Base-by-base conservation (phyloP, 805 yeast species). In the Kuraishia molischiana region DNA sequence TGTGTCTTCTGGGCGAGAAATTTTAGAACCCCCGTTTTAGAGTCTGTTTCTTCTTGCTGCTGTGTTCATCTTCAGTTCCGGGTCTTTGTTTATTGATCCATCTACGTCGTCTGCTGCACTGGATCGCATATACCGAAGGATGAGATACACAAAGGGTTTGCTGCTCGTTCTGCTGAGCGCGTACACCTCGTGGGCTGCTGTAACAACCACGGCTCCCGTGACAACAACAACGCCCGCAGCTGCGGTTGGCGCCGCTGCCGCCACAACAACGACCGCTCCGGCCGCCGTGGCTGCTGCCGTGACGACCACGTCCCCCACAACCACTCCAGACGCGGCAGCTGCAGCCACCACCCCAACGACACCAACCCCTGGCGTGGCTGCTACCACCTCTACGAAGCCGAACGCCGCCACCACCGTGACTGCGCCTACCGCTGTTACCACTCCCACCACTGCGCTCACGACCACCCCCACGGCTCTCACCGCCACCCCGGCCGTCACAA, bases 351-450 rank as follows among this genome's bases (percentile, higher is more conserved):
- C 44, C 2, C 11, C 39, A 2, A 34, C 48, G 5, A 38, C 45
- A 9, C 32, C 37, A 6, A 36, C 44, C 11, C 24, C 36, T 11
- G 32, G 24, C 11, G 26, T 31, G 3, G 36, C 41, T 5, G 34
- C 41, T 4, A 26, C 46, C 13, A 14, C 46, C 10, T n/a, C n/a
- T n/a, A n/a, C n/a, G n/a, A 32, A 43, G 11, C 26, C 47, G 10
- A 29, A 39, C 20, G 39, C 49, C 6, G 36, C 50, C 6, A 40
- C 45, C 14, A 38, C 45, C n/a, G 29, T 38, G 2, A 24, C 38
- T 3, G 21, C 39, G 4, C 41, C 44, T 19, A 37, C 42, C 4
- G 37, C 39, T 22, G 29, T 43, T 9, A 32, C 45, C 5, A 24
- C 41, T 6, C 29, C 48, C 19, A 29, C 46, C 5, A 35, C 44